Base-by-base conservation (phyloP, 1,284 basidiomycete species). In the Trichosporon asahii region DNA sequence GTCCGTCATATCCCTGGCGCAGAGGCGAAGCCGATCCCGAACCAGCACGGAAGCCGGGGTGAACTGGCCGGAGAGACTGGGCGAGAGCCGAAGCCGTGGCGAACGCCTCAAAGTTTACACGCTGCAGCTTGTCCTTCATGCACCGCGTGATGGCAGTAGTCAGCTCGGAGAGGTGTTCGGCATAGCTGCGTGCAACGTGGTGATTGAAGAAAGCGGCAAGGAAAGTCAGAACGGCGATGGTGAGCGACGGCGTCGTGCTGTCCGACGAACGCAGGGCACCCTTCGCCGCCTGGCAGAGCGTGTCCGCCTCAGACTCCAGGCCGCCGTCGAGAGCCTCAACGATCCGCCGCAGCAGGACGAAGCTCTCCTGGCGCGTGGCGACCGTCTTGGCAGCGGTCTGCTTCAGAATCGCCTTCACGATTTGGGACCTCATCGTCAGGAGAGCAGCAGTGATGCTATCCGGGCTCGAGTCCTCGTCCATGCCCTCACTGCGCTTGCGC, bases 351-450 rank as follows among this genome's bases (percentile, higher is more conserved):
- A 98, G 85, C 18, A 98, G 86, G 31, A 87, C 85, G 78, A 97
- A 96, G 15, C 91, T 92, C 57, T 93, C 90, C 77, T 96, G 93
- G 4, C 95, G 87, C 0, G 91, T 92, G 1, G 87, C 82, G n/a
- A 93, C 87, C 0, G 93, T 92, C 84, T 94, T 97, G 1, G 90
- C 89, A 71, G 90, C 90, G 67, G 98, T 86, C 81, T 98, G 94
- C 79, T 89, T 90, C 61, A 95, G 86, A 18, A 96, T 86, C 3
- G 90, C 89, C 80, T 94, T 94, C 14, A 93, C 88, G 49, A 98
- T 85, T 0, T 88, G 83, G 3, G 93, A 90, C 2, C 94, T 90
- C 75, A 94, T 91, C 0, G 87, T 79, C 68, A 88, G 88, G 63
- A 95, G 86, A 15, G 95, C 86, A 3, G 90, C 89, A 79, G 93